Evolutionary conservation across 1,284 basidiomycete genomes (phyloP), one percentile per base, ranked within the genome.

Genomic region (Boletus smithii): DNA sequence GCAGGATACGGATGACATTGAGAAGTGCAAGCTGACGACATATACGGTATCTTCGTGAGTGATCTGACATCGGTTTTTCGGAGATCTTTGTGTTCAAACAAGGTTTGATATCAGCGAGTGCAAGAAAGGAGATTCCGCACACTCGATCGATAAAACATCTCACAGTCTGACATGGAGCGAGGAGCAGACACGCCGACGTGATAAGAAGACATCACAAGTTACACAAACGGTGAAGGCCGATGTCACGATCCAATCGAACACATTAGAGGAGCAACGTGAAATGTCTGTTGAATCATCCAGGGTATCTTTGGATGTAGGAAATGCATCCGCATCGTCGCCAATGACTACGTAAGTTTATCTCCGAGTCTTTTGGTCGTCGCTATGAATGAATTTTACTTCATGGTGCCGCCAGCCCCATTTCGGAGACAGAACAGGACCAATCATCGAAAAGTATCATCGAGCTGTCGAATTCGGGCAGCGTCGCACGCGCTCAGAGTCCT

Each of bases 21-120:
- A 26, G 24, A 26, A 26, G 29, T 10, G 8, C 16, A 10, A 40
- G 9, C 3, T 30, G 38, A 47, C n/a, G 8, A 32, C 24, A 8
- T 8, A 9, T 23, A 18, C 5, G 8, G 26, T 6, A 17, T 42
- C 51, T 16, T 26, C 16, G 54, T 55, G 38, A 48, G 54, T 50
- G n/a, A 16, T 26, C 16, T 13, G 20, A 11, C n/a, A 18, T 23
- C n/a, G 7, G 16, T 22, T 10, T 2, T 31, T 9, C 11, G 9
- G 27, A 8, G 4, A 17, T 43, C 8, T 17, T 18, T 32, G 8
- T 41, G 30, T 30, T 44, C 10, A 33, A 18, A 26, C 8, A 14
- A 37, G n/a, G 9, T 16, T 36, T 44, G 17, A 26, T 13, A 6
- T 20, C 17, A 34, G 46, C 13, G 36, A 5, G 3, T 1, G 9